phyloP scores from a whole-genome alignment of 495 filamentous ascomycete genomes.

The Talaromyces stipitatus region DNA sequence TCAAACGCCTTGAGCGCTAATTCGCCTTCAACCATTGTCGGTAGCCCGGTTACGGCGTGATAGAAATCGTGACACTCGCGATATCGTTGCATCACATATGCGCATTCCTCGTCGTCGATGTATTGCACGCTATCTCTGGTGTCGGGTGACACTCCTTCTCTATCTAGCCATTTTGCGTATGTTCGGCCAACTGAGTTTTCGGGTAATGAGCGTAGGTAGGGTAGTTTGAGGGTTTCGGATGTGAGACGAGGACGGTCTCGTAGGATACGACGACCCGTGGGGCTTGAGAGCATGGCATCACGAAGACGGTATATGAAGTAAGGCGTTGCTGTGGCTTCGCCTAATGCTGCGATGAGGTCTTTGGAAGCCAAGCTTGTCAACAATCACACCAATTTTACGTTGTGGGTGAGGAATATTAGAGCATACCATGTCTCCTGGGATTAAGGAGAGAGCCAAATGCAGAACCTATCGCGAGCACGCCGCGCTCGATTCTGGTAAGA shows the following conservation, averaged over 20 bases:
- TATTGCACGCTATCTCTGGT: conserved; percentile 75
- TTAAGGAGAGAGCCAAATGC: conserved; percentile 72
- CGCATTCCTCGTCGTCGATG: conserved; percentile 89
- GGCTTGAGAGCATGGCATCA: conserved; percentile 75
- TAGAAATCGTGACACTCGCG: conserved; percentile 98
- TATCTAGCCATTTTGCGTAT: conserved; percentile 82
- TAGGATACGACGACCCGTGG: conserved; percentile 87
- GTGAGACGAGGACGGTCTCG: conserved; percentile 84
- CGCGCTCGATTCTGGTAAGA: conserved; percentile 67
- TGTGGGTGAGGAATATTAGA: not conserved
- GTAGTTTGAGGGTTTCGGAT: conserved; percentile 63
- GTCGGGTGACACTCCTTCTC: conserved; percentile 87
- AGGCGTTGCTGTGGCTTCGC: conserved; percentile 87
- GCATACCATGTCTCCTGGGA: conserved; percentile 65
- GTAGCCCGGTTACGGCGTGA: conserved; percentile 88
- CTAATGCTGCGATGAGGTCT: conserved; percentile 92
- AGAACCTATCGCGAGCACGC: conserved; percentile 72
- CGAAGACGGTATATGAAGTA: conserved; percentile 93
- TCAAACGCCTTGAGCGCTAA: conserved; percentile 93
- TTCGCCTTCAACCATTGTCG: conserved; percentile 89
- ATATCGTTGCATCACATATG: conserved; percentile 98
- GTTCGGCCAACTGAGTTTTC: conserved; percentile 72
- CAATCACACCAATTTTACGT: not conserved
- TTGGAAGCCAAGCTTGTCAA: not conserved
- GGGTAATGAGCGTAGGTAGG: conserved; percentile 63